Base-by-base conservation (phyloP, 331 rosid species). In the Dryas integrifolia region DNA sequence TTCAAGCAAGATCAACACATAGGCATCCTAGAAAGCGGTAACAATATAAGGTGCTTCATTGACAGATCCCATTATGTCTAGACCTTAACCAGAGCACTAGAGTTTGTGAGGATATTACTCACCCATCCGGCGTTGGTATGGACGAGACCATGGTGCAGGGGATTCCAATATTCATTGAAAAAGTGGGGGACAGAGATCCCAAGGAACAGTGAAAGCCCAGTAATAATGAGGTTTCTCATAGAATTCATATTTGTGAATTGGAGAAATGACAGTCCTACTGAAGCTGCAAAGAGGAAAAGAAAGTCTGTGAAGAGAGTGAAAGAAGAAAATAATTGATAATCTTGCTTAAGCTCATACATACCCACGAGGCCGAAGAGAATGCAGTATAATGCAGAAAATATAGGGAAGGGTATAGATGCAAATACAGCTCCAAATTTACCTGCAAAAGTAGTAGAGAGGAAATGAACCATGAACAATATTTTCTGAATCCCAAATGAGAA, bases 341-440 rank as follows among this genome's bases (percentile, higher is more conserved):
- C 21, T 72, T 50, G 15, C 62, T 57, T 45, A 18, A 70, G 72
- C 67, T 53, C n/a, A 57, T 30, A 69, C 95, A 18, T 88, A 94
- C 98, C 91, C 35, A 94, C 97, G 18, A 94, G 92, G 77, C 98
- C 97, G 4, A 88, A 94, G 78, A 94, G 89, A 76, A 94, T 13
- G 69, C 98, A 94, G 81, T 94, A 91, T 18, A 88, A 58, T 3
- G 97, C 98, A 58, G 98, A 87, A 64, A 82, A 94, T 76, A 94
- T 91, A 0, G 98, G 90, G 83, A 87, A 78, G 21, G 97, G 97
- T 81, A 94, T 91, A 10, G 98, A 94, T 67, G 98, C 98, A 85
- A 94, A 94, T 63, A 94, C 92, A 60, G 97, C 98, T 47, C 98
- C 98, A 76, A 94, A 94, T 75, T 94, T 91, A 46, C 98, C 98